A percentile compares a stretch with the other conserved stretches of the same genome.
Conservation (phyloP, 108 stramenopile species). For the Cyclotella cryptica region DNA sequence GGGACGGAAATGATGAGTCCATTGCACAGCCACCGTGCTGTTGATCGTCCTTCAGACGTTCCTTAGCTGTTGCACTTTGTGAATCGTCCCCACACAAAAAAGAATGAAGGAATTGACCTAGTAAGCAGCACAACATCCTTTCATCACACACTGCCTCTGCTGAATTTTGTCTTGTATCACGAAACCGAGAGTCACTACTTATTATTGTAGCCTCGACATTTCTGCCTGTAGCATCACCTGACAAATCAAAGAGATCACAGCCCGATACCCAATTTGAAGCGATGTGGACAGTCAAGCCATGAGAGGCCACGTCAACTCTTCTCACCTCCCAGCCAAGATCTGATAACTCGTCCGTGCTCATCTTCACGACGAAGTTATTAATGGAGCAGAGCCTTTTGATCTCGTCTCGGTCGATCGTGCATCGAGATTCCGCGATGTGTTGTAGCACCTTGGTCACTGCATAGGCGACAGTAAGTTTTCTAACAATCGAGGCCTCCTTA, state of each 20-base stretch:
- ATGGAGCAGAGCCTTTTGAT: not conserved
- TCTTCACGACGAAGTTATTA: slow-evolving; percentile 23
- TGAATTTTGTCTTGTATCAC: not conserved
- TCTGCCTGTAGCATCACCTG: not conserved
- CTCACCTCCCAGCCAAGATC: slow-evolving; percentile 12
- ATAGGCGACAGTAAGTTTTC: slow-evolving; percentile 1
- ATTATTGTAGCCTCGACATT: not conserved
- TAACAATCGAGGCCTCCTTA: not conserved
- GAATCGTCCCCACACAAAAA: not conserved
- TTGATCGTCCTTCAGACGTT: not conserved
- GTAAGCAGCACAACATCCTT: not conserved
- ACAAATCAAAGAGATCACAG: not conserved
- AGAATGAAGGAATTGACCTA: slow-evolving; percentile 11
- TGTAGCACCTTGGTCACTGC: not conserved
- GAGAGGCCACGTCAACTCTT: slow-evolving; percentile 1
- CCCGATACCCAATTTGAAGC: not conserved
- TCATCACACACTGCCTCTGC: not conserved
- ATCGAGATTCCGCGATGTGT: not conserved
- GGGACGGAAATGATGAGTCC: no score
- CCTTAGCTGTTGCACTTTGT: not conserved
- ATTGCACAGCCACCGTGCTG: not conserved
- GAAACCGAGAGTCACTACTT: not conserved
- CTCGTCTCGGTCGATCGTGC: not conserved
- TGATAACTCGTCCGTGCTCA: not conserved
- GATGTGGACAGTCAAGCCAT: not conserved